Percentiles rank a stretch among this genome's conserved stretches.
Evolutionary conservation across 2,329 filamentous ascomycete species (phyloP).

Genomic region (Dothistroma septosporum): DNA sequence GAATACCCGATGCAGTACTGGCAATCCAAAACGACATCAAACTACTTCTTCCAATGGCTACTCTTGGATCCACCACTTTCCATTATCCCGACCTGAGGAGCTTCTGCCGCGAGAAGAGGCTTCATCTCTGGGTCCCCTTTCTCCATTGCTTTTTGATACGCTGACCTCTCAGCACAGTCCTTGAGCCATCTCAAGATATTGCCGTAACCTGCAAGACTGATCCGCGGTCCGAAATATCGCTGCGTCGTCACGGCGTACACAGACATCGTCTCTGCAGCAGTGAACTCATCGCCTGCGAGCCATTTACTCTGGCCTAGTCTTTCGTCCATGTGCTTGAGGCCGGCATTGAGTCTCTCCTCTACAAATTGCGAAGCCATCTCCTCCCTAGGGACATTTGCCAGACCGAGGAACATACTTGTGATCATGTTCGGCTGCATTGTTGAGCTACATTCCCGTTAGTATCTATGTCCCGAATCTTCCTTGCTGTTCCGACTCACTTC

Average conservation of each 20-base stretch:
- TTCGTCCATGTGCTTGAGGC: constrained; percentile 46
- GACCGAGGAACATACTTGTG: constrained; percentile 25
- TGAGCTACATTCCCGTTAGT: constrained; percentile 26
- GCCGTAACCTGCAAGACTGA: constrained; percentile 23
- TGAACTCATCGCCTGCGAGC: constrained; percentile 59
- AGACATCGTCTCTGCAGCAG: constrained; percentile 61
- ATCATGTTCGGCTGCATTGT: constrained; percentile 36
- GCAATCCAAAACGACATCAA: neutral
- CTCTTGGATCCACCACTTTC: constrained; percentile 17
- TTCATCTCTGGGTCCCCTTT: constrained; percentile 34
- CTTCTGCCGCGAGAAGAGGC: constrained; percentile 15
- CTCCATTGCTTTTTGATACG: constrained; percentile 31
- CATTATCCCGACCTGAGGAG: constrained; percentile 16
- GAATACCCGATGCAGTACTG: neutral
- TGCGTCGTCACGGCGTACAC: constrained; percentile 58
- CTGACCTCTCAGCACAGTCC: constrained; percentile 26
- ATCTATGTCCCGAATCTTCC: neutral
- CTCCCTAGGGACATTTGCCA: constrained; percentile 25
- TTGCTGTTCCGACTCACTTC: constrained; percentile 21
- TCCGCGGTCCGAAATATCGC: constrained; percentile 47
- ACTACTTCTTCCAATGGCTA: constrained; percentile 22
- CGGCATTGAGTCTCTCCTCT: constrained; percentile 33
- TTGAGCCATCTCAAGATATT: constrained; percentile 31
- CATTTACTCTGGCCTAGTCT: constrained; percentile 48
- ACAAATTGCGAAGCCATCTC: constrained; percentile 32